phyloP scores from a whole-genome alignment of 2,329 filamentous ascomycete genomes.

The Venturia pyrina region DNA sequence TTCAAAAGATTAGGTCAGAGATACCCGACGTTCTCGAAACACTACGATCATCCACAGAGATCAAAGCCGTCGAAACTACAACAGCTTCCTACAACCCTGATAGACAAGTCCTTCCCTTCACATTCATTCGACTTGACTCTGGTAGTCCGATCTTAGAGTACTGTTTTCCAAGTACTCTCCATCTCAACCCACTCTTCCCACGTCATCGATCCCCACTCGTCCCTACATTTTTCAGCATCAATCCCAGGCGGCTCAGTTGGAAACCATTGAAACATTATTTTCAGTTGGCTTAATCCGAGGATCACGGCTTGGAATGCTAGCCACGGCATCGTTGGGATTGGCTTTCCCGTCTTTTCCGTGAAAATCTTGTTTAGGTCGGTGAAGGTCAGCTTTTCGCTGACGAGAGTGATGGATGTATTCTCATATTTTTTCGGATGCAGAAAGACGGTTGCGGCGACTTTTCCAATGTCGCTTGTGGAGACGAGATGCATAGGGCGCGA shows the following conservation, averaged over 20 bases:
- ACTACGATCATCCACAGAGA: no score
- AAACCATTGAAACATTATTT: constrained; percentile 3
- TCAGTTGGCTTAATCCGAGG: neutral
- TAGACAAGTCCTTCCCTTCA: no score
- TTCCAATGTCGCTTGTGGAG: neutral
- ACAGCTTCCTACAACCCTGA: no score
- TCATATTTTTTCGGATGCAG: neutral
- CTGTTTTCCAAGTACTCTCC: neutral
- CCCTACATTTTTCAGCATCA: neutral
- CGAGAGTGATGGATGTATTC: neutral
- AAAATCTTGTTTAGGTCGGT: neutral
- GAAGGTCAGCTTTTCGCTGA: neutral
- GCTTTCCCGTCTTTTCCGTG: neutral
- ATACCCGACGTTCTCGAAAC: no score
- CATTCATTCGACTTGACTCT: no score
- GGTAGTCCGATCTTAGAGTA: no score
- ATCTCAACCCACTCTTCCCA: constrained; percentile 3
- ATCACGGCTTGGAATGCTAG: neutral
- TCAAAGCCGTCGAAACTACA: no score
- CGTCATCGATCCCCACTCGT: neutral
- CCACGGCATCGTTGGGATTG: neutral
- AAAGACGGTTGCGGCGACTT: neutral
- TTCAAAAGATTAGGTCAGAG: no score
- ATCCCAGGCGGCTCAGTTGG: neutral
- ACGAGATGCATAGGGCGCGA: neutral